These are phyloP conservation scores for Achlya hypogyna DNA, from an alignment of 352 stramenopile genomes.

Conservation along the genomic window DNA sequence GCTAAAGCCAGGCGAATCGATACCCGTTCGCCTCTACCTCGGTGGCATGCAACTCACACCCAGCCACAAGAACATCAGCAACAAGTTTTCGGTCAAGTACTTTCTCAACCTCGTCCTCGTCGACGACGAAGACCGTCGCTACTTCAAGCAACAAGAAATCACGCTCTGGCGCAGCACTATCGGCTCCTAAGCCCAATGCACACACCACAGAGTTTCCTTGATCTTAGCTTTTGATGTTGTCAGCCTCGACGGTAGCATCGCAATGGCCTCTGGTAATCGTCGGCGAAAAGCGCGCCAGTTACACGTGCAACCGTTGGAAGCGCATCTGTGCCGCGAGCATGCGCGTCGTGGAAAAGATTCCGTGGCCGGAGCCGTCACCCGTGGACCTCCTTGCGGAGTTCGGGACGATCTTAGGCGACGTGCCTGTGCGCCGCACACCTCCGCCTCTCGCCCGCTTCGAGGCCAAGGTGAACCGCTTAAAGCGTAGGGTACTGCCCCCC, in stretches of 20 bases:
- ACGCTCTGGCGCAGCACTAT: constrained; percentile 83
- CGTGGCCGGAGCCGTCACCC: not conserved
- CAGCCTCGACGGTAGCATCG: too few relatives aligned
- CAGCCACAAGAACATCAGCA: constrained; percentile 84
- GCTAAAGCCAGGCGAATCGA: constrained; percentile 61
- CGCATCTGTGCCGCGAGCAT: too few relatives aligned
- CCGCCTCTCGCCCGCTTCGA: not conserved
- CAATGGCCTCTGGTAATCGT: too few relatives aligned
- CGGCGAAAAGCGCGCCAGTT: too few relatives aligned
- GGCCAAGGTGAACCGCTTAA: not conserved
- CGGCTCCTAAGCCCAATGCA: too few relatives aligned
- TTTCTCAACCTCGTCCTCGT: constrained; percentile 98
- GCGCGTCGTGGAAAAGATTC: constrained; percentile 1
- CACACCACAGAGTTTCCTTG: too few relatives aligned
- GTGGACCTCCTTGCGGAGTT: constrained; percentile 11
- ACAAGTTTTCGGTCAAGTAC: constrained; percentile 92
- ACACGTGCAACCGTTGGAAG: too few relatives aligned
- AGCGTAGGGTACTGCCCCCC: not conserved
- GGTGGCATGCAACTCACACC: constrained; percentile 82
- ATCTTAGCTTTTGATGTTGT: too few relatives aligned
- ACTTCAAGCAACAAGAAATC: constrained; percentile 99
- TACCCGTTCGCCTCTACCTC: constrained; percentile 96
- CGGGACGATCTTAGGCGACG: not conserved
- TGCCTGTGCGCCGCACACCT: not conserved
- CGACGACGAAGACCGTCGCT: constrained; percentile 98